These are phyloP conservation scores for Nicotiana undulata DNA, from an alignment of 257 asterid genomes.

Conservation along the genomic window DNA sequence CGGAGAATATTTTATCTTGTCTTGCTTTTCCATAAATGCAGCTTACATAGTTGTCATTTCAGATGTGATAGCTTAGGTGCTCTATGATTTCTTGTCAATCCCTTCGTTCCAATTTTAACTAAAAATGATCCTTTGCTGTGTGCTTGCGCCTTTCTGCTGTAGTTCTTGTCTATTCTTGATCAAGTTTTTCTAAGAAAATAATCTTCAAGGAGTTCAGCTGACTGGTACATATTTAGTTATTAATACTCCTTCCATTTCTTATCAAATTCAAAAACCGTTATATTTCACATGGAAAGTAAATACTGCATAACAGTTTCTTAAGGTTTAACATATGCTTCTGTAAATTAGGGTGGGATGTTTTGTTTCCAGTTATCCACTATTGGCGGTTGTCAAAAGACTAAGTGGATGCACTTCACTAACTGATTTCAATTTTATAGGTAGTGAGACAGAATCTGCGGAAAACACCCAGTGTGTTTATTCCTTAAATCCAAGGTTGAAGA, in stretches of 20 bases:
- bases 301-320: not conserved
- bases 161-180: not conserved
- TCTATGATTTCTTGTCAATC: not conserved
- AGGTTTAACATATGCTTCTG: not conserved
- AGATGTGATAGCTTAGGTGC: not conserved
- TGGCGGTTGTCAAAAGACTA: not conserved
- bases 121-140: not conserved
- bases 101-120: not conserved
- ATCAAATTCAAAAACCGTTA: not conserved
- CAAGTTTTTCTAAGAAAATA: not conserved
- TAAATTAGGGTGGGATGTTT: not conserved
- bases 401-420: not conserved
- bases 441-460: conserved; percentile 29
- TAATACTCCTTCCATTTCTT: not conserved
- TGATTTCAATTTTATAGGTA: not conserved
- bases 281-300: not conserved
- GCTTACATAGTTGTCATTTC: not conserved
- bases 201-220: not conserved
- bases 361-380: not conserved
- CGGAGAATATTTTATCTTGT: not conserved
- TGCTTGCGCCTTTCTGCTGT: not conserved
- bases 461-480: conserved; percentile 55
- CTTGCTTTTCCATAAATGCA: not conserved
- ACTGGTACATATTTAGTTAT: not conserved
- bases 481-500: conserved; percentile 72